phyloP scores from a whole-genome alignment of 2,329 filamentous ascomycete genomes.

The Botryotinia narcissicola region DNA sequence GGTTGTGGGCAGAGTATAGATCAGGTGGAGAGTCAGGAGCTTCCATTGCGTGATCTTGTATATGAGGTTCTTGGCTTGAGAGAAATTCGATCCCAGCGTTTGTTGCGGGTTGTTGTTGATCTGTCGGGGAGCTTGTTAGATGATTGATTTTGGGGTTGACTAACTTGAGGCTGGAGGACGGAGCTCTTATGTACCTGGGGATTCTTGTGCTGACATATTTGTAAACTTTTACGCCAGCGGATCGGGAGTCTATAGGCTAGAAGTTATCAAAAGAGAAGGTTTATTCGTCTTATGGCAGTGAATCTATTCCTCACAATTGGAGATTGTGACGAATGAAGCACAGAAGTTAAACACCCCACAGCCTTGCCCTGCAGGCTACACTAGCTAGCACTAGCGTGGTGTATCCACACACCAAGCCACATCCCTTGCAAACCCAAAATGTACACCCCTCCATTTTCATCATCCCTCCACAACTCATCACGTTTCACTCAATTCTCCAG shows the following conservation, averaged over 20 bases:
- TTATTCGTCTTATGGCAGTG: not conserved
- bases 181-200: conserved; percentile 9
- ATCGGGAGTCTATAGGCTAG: not conserved
- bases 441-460: conserved; percentile 7
- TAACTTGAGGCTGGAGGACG: not conserved
- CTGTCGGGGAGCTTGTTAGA: not conserved
- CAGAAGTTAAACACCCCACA: not conserved
- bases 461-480: not conserved
- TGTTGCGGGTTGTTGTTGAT: not conserved
- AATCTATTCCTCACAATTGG: not conserved
- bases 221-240: not conserved
- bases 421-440: conserved; percentile 13
- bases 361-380: not conserved
- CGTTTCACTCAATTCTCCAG: conserved; percentile 5
- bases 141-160: not conserved
- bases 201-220: conserved; percentile 15
- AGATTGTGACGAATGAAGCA: not conserved
- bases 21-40: conserved; percentile 34
- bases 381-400: conserved; percentile 5
- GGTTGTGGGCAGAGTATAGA: not conserved
- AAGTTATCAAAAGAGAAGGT: not conserved
- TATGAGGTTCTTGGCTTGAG: not conserved
- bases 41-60: conserved; percentile 31
- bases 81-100: not conserved
- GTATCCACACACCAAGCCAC: not conserved